phyloP scores from a whole-genome alignment of 2,329 filamentous ascomycete genomes.

The Penicillium sp. region DNA sequence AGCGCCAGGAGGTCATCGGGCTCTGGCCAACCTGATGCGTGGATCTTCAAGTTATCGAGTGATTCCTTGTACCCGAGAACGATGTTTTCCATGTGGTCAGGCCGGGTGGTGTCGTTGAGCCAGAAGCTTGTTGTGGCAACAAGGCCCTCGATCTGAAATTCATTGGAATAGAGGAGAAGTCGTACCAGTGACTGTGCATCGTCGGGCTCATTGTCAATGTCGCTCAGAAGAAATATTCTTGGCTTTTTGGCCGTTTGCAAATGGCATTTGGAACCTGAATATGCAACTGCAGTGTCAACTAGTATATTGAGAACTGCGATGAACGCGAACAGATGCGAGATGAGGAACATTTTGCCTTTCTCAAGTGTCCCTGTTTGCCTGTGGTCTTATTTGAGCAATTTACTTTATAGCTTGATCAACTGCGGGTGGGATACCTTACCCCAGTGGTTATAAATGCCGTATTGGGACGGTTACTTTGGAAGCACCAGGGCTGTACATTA shows the following conservation, averaged over 20 bases:
- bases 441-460: too few species aligned
- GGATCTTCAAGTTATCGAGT: neutral
- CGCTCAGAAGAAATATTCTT: neutral
- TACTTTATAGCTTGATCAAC: too few species aligned
- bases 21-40: conserved; percentile 36
- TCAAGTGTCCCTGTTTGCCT: too few species aligned
- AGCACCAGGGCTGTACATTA: too few species aligned
- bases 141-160: conserved; percentile 1
- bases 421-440: too few species aligned
- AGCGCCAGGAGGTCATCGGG: conserved; percentile 46
- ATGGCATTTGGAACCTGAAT: neutral
- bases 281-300: neutral
- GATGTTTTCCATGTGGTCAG: neutral
- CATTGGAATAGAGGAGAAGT: neutral
- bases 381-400: too few species aligned
- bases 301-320: neutral
- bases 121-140: conserved; percentile 2
- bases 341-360: neutral
- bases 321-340: neutral
- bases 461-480: too few species aligned
- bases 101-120: conserved; percentile 1
- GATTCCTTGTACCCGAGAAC: neutral
- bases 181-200: conserved; percentile 2
- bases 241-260: neutral
- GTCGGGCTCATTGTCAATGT: conserved; percentile 1